Evolutionary conservation across 202 grass and related monocot genomes (phyloP).

Genomic region (Carex arenaria): DNA sequence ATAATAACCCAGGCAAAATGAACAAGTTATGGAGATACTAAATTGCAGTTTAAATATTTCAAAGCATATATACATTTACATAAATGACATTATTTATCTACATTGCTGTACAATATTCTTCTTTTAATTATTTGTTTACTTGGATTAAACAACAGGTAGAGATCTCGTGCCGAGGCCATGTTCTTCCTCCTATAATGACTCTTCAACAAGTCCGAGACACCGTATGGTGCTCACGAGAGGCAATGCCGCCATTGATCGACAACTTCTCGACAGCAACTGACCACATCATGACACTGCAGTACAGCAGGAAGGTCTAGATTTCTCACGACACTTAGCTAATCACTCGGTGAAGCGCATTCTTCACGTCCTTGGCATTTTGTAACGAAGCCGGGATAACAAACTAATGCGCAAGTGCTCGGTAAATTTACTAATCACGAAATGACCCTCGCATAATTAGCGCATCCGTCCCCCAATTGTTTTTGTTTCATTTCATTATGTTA

Average conservation of each 20-base stretch:
- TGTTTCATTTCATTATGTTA: constrained; percentile 13
- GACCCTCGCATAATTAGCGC: not conserved
- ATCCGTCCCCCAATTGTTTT: not conserved
- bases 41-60: not conserved
- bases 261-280: constrained; percentile 40
- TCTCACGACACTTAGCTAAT: not conserved
- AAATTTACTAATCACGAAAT: constrained; percentile 10
- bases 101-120: not conserved
- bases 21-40: not conserved
- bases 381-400: not conserved
- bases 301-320: constrained; percentile 54
- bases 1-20: not conserved
- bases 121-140: constrained; percentile 2
- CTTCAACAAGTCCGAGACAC: constrained; percentile 73
- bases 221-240: constrained; percentile 64
- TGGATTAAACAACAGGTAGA: constrained; percentile 50
- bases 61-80: not conserved
- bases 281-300: constrained; percentile 81
- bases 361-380: constrained; percentile 14
- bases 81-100: not conserved
- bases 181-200: constrained; percentile 46
- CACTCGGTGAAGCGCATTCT: not conserved
- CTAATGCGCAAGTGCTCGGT: not conserved
- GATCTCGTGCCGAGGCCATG: constrained; percentile 70
- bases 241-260: constrained; percentile 24